Conservation (phyloP, 179 eudicot genomes). For the Silene noctiflora region DNA sequence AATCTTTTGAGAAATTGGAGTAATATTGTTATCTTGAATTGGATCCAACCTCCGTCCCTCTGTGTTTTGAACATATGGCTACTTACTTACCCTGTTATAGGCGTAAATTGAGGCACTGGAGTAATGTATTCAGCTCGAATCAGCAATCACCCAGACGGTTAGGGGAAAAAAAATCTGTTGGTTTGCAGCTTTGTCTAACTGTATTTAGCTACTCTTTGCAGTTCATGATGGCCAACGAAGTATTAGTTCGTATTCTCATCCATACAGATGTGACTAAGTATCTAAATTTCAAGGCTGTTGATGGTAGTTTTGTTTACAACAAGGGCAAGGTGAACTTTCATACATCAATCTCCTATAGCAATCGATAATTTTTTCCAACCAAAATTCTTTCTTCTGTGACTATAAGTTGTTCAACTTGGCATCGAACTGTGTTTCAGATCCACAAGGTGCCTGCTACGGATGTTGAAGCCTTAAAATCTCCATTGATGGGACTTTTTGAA, state of each 20-base stretch:
- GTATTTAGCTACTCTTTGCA: conserved; percentile 13
- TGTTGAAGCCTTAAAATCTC: conserved; percentile 79
- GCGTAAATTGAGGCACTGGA: too few species aligned
- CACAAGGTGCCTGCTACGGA: conserved; percentile 90
- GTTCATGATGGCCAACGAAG: conserved; percentile 93
- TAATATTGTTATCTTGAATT: too few species aligned
- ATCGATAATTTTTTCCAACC: background rate
- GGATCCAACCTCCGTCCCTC: too few species aligned
- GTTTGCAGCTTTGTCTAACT: background rate
- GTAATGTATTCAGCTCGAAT: too few species aligned
- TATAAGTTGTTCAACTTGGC: background rate
- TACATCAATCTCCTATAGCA: background rate
- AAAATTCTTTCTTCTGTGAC: background rate
- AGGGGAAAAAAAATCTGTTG: background rate
- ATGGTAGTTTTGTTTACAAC: conserved; percentile 87
- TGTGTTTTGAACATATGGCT: too few species aligned
- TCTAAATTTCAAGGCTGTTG: conserved; percentile 82
- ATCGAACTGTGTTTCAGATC: conserved; percentile 37
- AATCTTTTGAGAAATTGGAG: too few species aligned
- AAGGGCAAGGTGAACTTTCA: conserved; percentile 59
- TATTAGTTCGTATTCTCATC: conserved; percentile 67
- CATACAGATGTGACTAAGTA: conserved; percentile 82
- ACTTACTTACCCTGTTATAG: too few species aligned
- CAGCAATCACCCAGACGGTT: too few species aligned
- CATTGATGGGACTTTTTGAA: conserved; percentile 78